Evolutionary conservation across 176 grass and related monocot genomes (phyloP), one percentile per base, ranked within the genome.

Genomic region (Calamus simplicifolius): DNA sequence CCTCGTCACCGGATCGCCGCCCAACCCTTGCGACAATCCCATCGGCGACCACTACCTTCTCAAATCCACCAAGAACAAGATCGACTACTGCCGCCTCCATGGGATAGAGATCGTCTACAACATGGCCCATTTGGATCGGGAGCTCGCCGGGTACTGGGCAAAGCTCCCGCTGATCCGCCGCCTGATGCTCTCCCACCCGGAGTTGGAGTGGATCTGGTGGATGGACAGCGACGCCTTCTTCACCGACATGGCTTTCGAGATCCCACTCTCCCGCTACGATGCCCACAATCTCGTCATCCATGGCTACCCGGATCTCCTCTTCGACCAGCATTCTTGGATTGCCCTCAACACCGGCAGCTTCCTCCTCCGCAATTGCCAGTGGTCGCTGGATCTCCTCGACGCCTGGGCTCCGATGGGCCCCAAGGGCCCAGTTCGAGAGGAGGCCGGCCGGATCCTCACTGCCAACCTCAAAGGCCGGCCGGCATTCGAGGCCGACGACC

Each of bases 201-300:
- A 95, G 82, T 82, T 70, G 66, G 90, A 95, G 77, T 80, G 88
- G 27, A 12, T 95, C 54, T 95, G 90, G 90, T 95, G 90, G 90
- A 85, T 89, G 82, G 90, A 95, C 74, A 82, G 84, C 25, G 90
- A 95, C 62, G 90, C 80, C 6, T 65, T 86, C 70, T 95, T 89
- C 70, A 95, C 85, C 19, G 90, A 95, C 79, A 84, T 95, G 85
- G 59, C 57, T 19, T 95, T 87, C 77, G 86, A 95, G 77, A 74
- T 77, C 25, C 90, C 85, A 27, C 79, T 85, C 71, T 72, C 71
- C 25, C 70, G 71, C 50, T 95, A 95, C 73, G 74, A 51, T 48
- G 21, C 7, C 16, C 62, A 95, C 82, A 89, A 95, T 62, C 90
- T 95, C 3, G 79, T 95, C 38, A 66, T 95, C 72, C 90, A 86